phyloP scores from a whole-genome alignment of 2,329 filamentous ascomycete species.

The Aureobasidium sp. region DNA sequence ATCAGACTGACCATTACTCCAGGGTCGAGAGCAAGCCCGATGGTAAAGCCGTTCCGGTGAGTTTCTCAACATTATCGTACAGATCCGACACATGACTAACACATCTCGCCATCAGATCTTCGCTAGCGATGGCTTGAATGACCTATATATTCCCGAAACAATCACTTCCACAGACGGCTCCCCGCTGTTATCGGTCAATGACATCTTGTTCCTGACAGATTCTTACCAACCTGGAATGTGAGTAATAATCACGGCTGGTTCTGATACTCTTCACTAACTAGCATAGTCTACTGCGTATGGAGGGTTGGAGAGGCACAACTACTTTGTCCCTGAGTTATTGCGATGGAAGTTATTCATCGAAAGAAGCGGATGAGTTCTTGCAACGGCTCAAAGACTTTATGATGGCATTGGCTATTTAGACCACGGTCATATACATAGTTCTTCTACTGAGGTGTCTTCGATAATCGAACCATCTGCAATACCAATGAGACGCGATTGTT shows the following conservation, averaged over 20 bases:
- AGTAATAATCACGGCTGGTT: too few relatives aligned
- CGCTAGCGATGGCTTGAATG: background rate
- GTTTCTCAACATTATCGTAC: background rate
- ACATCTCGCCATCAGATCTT: background rate
- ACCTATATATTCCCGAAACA: background rate
- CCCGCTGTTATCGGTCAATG: background rate
- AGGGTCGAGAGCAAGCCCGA: background rate
- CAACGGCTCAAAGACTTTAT: background rate
- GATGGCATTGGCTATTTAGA: background rate
- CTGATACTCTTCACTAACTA: background rate
- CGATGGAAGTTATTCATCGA: background rate
- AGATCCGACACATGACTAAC: too few relatives aligned
- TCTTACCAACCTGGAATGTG: background rate
- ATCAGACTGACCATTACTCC: too few relatives aligned
- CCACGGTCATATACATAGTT: too few relatives aligned
- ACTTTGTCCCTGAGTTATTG: background rate
- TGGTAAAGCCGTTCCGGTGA: background rate
- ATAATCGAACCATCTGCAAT: too few relatives aligned
- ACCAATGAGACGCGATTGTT: too few relatives aligned
- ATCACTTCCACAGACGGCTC: background rate
- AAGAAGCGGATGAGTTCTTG: background rate
- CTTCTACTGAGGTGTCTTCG: too few relatives aligned
- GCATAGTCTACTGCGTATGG: background rate
- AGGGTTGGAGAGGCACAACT: background rate
- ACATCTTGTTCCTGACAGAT: background rate